Base-by-base conservation (phyloP, 1,284 basidiomycete genomes). In the Apiotrichum siamense region DNA sequence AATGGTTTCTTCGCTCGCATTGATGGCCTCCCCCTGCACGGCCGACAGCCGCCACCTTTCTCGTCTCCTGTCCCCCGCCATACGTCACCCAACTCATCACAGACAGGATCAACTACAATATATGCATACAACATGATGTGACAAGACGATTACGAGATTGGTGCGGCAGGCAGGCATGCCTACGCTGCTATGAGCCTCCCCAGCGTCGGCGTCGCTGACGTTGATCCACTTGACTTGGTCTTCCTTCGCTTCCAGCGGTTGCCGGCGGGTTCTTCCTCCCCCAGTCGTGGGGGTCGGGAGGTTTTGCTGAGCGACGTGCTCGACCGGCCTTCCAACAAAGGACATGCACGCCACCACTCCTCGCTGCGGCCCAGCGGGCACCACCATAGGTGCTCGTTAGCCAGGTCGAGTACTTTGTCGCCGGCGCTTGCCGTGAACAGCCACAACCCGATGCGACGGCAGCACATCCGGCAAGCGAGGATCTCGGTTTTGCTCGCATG, bases 381-480 rank as follows among this genome's bases (percentile, higher is more conserved):
- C 69, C 69, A 72, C 12, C 21, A 44, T 17, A 62, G 40, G 52
- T 72, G 69, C 42, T 64, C 63, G 11, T 46, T 44, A 1, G 58
- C 41, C 24, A 66, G 27, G 49, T 69, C 63, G n/a, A 70, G 58
- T 11, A n/a, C 40, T 45, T 50, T 48, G 2, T 18, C 31, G 20
- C 45, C 37, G 7, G 15, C 52, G 13, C n/a, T 17, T 11, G 20
- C 3, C 35, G 11, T 43, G 21, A 64, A 67, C 12, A 58, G 23
- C 67, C 68, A 70, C 11, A 69, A 42, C 7, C 69, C 69, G 3
- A 70, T 54, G 23, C 67, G 55, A 13, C 69, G 59, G 17, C 57
- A 47, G 47, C 69, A 72, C 5, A 67, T 27, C 9, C 68, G 37
- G 46, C 69, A 72, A 20, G 44, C 29, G 4, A 72, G 50, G 7